Evolutionary conservation across 805 yeast species (phyloP), one percentile per base, ranked within the genome.

Genomic region (Cephaloascus fragrans): DNA sequence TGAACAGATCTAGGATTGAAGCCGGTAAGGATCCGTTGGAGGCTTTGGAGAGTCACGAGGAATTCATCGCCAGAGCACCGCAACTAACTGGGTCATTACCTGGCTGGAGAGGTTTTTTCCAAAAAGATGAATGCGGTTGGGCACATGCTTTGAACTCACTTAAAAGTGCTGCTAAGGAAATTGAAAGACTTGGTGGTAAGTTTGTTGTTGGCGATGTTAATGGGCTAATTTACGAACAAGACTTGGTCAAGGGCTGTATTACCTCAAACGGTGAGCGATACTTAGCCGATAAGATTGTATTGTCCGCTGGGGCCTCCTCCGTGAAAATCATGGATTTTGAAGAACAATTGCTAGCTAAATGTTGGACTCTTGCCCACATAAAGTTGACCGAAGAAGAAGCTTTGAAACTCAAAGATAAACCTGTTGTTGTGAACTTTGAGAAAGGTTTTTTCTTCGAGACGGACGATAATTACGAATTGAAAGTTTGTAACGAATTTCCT

Each of bases 391-490:
- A 52, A 1, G 57, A 52, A 17, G 67, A 66, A 44, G 58, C 62
- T 18, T 34, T 37, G 5, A 32, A 39, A 12, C 42, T 61, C 19
- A 63, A 52, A 43, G 48, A 49, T 14, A 43, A 51, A 8, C 72
- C 71, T 1, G 68, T 66, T 9, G 48, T 64, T 15, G 43, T 62
- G 19, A 62, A 60, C 37, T 42, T 49, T 18, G 69, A 64, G 29
- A 54, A 55, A 39, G 71, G 72, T 0, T 67, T 64, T 49, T 53
- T 64, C 36, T 64, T 66, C 43, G 71, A 65, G 38, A 68, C 70
- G 6, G 69, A 62, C 44, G 17, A 26, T 8, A 48, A 55, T 31
- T 53, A 58, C 35, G 61, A 62, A 19, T 40, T 64, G 20, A 64
- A 64, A 41, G 48, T 63, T 36, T 62, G 65, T 44, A 63, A 63